phyloP scores from a whole-genome alignment of 2,329 filamentous ascomycete genomes.

The Huntiella omanensis region DNA sequence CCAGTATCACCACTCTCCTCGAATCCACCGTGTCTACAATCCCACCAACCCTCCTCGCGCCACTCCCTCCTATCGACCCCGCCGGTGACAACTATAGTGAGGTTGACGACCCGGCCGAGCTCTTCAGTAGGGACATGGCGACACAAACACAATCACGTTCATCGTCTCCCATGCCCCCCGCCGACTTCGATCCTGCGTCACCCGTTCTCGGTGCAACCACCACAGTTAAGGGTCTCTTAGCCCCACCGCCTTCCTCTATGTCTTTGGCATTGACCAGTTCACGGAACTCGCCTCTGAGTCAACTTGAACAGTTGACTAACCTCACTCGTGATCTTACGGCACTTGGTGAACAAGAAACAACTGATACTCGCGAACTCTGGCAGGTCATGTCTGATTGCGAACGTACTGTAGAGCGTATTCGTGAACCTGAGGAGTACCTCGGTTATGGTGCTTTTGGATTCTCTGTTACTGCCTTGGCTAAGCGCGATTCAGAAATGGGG shows the following conservation, averaged over 20 bases:
- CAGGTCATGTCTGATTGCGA: conserved; percentile 10
- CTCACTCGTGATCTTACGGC: conserved; percentile 19
- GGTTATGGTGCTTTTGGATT: too few species aligned
- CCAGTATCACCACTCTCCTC: conserved; percentile 29
- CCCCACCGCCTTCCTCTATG: neutral
- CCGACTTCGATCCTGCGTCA: neutral
- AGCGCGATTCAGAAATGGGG: conserved; percentile 46
- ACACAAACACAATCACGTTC: conserved; percentile 37
- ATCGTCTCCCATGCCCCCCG: neutral
- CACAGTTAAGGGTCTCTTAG: neutral
- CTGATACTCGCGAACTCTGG: conserved; percentile 8
- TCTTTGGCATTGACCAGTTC: conserved; percentile 2
- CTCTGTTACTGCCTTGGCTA: neutral
- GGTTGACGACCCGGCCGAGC: conserved; percentile 49
- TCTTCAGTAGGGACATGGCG: conserved; percentile 65
- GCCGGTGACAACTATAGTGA: conserved; percentile 24
- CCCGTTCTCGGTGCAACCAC: too few species aligned
- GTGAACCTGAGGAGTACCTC: neutral
- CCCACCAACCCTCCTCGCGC: conserved; percentile 20
- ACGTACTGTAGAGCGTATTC: neutral
- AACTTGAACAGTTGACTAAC: too few species aligned
- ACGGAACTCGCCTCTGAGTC: too few species aligned
- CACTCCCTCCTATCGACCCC: conserved; percentile 11
- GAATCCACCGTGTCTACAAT: conserved; percentile 42
- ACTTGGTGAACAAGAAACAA: conserved; percentile 21